Evolutionary conservation across 2,329 filamentous ascomycete genomes (phyloP).

Genomic region (Aspergillus tamarii): DNA sequence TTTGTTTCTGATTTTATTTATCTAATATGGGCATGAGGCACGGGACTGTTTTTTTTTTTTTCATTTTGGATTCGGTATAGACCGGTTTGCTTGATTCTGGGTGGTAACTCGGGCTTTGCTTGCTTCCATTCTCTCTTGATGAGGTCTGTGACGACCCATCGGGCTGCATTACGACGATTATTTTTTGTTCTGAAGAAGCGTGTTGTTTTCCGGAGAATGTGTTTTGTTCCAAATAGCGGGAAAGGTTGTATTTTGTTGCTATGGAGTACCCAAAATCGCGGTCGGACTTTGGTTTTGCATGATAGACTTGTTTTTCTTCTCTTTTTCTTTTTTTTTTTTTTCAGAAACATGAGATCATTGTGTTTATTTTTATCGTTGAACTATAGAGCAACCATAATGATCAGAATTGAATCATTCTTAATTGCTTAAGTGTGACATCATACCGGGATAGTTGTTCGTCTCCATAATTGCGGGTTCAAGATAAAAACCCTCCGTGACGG

Average conservation of each 20-base stretch:
- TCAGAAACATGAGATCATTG: conserved; percentile 15
- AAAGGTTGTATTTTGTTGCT: conserved; percentile 10
- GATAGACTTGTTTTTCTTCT: conserved; percentile 14
- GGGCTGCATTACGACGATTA: conserved; percentile 16
- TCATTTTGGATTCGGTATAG: conserved; percentile 17
- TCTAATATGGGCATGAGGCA: conserved; percentile 16
- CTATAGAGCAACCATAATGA: not conserved
- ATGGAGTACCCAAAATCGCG: conserved; percentile 13
- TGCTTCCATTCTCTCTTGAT: conserved; percentile 12
- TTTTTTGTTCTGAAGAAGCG: conserved; percentile 11
- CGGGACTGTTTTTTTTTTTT: not conserved
- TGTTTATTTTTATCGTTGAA: not conserved
- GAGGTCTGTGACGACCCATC: not conserved
- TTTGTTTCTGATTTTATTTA: conserved; percentile 1
- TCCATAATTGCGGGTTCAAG: too few species aligned
- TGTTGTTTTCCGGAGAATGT: conserved; percentile 6
- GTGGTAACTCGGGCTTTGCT: not conserved
- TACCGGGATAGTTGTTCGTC: too few species aligned
- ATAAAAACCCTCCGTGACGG: too few species aligned
- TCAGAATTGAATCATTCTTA: too few species aligned
- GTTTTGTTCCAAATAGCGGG: conserved; percentile 11
- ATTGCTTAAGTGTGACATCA: not conserved
- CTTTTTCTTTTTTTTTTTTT: not conserved
- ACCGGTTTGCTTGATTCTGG: conserved; percentile 14
- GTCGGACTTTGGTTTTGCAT: conserved; percentile 8